Evolutionary conservation across 768 basidiomycete species (phyloP).

Genomic region (Calocybe gangraenosa): DNA sequence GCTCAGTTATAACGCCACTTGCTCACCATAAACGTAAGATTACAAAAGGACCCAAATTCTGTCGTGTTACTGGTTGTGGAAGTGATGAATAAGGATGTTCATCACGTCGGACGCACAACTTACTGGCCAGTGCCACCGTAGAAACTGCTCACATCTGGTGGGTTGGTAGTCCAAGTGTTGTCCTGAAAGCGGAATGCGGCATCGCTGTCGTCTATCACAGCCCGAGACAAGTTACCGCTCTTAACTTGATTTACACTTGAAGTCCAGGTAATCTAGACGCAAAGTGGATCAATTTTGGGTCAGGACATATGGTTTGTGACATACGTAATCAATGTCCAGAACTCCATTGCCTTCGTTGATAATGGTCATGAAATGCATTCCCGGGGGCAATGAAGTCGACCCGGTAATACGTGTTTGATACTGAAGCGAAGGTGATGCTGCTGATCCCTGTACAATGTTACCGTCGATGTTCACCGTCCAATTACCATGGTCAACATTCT

Average conservation of each 20-base stretch:
- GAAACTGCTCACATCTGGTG: background rate
- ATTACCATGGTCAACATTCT: background rate
- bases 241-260: background rate
- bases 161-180: constrained; percentile 2
- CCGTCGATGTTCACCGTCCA: constrained; percentile 1
- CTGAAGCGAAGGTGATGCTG: background rate
- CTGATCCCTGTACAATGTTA: background rate
- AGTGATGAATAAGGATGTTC: background rate
- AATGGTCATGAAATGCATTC: background rate
- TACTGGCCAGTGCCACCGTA: constrained; percentile 5
- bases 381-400: background rate
- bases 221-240: background rate
- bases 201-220: constrained; percentile 1
- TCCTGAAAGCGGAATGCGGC: constrained; percentile 2
- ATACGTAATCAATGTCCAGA: constrained; percentile 4
- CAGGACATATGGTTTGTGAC: background rate
- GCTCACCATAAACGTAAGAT: constrained; percentile 5
- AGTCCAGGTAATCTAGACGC: background rate
- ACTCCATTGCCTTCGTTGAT: constrained; percentile 1
- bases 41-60: background rate
- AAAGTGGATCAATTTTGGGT: no score
- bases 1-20: background rate
- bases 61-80: constrained; percentile 1
- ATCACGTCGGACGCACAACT: background rate
- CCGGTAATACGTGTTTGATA: background rate